Conservation (phyloP, 139 green algal genomes). For the Micractinium conductrix region DNA sequence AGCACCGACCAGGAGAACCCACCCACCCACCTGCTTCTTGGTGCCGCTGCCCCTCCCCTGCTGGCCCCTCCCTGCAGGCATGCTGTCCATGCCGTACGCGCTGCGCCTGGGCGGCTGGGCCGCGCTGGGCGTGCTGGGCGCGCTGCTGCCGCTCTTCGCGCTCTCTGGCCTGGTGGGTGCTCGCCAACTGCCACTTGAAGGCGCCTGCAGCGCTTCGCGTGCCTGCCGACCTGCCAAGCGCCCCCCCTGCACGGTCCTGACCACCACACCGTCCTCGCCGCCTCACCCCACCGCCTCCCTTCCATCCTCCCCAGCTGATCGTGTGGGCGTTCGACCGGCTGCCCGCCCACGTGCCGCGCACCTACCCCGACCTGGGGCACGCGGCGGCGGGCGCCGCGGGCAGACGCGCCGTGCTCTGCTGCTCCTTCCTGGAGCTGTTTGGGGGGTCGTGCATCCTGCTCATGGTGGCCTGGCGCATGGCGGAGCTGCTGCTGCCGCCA, state of each 20-base stretch:
- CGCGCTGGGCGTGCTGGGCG: conserved; percentile 26
- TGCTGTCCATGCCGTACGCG: conserved; percentile 54
- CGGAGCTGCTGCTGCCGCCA: conserved; percentile 39
- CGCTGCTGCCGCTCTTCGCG: conserved; percentile 44
- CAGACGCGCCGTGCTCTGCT: conserved; percentile 32
- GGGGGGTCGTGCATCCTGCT: conserved; percentile 45
- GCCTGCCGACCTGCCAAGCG: too few species aligned
- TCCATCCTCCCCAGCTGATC: conserved; percentile 37
- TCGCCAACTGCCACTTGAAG: too few species aligned
- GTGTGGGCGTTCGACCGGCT: conserved; percentile 44
- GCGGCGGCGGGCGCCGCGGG: background rate
- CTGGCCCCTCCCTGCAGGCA: background rate
- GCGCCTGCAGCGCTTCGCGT: too few species aligned
- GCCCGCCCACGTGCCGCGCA: conserved; percentile 9
- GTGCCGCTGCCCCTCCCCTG: too few species aligned
- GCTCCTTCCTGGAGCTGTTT: conserved; percentile 38
- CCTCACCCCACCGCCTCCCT: background rate
- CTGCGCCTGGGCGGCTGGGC: conserved; percentile 53
- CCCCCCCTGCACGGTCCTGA: background rate
- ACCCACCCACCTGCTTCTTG: background rate
- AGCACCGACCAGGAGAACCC: too few species aligned
- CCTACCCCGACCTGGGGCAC: conserved; percentile 46
- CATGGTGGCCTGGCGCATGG: conserved; percentile 55
- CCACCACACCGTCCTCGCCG: background rate
- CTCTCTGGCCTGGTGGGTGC: conserved; percentile 24